phyloP scores from a whole-genome alignment of 306 rosid species.

The Rosa chinensis region DNA sequence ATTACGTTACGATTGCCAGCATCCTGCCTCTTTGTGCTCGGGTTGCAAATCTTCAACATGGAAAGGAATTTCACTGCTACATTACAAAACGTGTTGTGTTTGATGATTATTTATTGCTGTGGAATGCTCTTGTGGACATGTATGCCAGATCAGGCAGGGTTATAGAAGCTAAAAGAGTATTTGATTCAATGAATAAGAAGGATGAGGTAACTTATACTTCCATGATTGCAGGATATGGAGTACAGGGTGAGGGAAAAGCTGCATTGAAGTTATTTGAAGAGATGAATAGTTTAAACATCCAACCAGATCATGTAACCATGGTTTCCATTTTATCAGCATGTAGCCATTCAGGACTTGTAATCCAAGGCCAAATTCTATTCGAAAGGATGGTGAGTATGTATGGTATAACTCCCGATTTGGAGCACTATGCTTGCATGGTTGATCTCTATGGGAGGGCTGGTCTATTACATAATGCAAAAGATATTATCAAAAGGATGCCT shows the following conservation, averaged over 20 bases:
- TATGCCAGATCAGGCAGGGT: constrained; percentile 84
- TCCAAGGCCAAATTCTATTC: constrained; percentile 53
- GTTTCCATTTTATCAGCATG: constrained; percentile 80
- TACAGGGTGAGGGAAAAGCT: constrained; percentile 70
- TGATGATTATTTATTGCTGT: constrained; percentile 44
- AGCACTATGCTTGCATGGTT: constrained; percentile 82
- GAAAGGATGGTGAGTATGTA: constrained; percentile 53
- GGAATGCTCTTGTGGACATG: constrained; percentile 91
- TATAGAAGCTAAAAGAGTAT: constrained; percentile 66
- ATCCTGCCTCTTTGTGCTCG: constrained; percentile 92
- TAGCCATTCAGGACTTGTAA: constrained; percentile 81
- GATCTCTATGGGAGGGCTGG: constrained; percentile 95
- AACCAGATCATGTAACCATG: constrained; percentile 83
- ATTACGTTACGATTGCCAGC: constrained; percentile 73
- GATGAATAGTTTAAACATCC: constrained; percentile 53
- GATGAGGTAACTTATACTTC: constrained; percentile 86
- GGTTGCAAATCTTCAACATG: constrained; percentile 79
- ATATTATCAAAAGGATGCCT: constrained; percentile 67
- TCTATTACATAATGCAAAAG: constrained; percentile 59
- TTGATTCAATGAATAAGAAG: constrained; percentile 58
- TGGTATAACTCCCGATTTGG: constrained; percentile 54
- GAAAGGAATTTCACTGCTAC: constrained; percentile 87
- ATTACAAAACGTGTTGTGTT: constrained; percentile 56
- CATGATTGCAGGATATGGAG: constrained; percentile 81
- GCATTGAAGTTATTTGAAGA: constrained; percentile 75